These are phyloP conservation scores for Toxicodendron radicans DNA, from an alignment of 345 rosid genomes.

Conservation along the genomic window DNA sequence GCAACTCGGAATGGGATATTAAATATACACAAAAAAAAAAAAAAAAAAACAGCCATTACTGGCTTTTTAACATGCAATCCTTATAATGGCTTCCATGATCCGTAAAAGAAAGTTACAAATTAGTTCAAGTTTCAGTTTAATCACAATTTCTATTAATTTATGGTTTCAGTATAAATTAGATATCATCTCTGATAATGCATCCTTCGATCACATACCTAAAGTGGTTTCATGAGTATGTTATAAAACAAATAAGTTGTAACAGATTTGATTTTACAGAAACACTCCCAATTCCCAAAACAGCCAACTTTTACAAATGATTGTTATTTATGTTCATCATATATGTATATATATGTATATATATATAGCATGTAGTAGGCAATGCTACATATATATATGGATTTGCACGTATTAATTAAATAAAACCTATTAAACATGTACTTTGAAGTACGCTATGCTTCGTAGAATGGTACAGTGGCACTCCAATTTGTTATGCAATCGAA, in stretches of 20 bases:
- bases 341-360: not conserved
- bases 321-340: not conserved
- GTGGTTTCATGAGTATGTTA: not conserved
- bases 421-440: not conserved
- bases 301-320: slow-evolving; percentile 1
- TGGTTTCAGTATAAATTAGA: not conserved
- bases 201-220: too few relatives aligned
- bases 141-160: too few relatives aligned
- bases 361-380: too few relatives aligned
- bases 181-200: not conserved
- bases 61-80: too few relatives aligned
- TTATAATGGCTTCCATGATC: too few relatives aligned
- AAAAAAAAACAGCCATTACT: too few relatives aligned
- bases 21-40: too few relatives aligned
- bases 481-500: slow-evolving; percentile 2
- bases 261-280: not conserved
- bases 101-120: too few relatives aligned
- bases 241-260: not conserved
- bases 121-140: too few relatives aligned
- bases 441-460: not conserved
- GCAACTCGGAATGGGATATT: too few relatives aligned
- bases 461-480: not conserved
- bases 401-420: too few relatives aligned
- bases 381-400: too few relatives aligned
- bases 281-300: not conserved